Conservation (phyloP, 1,139 yeast species). For the Maudiozyma humilis region DNA sequence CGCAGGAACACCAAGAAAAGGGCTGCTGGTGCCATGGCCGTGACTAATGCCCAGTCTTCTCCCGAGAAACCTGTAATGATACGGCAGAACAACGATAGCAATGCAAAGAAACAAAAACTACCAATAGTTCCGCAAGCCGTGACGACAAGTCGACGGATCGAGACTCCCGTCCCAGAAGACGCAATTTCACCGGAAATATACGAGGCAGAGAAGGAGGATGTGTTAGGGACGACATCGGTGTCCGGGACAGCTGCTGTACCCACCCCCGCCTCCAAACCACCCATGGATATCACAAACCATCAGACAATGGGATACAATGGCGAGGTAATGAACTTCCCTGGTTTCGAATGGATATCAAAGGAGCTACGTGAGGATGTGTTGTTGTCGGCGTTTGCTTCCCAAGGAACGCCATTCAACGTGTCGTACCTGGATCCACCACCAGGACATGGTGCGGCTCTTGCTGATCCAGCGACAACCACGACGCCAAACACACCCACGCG, state of each 20-base stretch:
- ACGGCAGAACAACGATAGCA: background rate
- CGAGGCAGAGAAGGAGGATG: background rate
- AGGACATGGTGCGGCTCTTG: background rate
- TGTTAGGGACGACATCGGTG: no score
- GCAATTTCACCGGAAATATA: background rate
- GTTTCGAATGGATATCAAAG: slow-evolving; percentile 56
- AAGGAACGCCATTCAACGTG: slow-evolving; percentile 33
- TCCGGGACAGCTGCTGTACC: no score
- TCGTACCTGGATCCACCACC: background rate
- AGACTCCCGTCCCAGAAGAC: background rate
- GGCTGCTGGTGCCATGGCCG: background rate
- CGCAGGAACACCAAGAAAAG: background rate
- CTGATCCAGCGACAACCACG: background rate
- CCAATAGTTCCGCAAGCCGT: no score
- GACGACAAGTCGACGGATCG: no score
- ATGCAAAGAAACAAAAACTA: background rate
- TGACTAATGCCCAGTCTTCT: no score
- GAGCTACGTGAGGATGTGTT: slow-evolving; percentile 66
- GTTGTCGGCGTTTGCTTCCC: slow-evolving; percentile 64
- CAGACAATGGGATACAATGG: slow-evolving; percentile 4
- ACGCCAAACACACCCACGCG: background rate
- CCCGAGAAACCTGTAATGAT: no score
- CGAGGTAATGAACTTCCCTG: slow-evolving; percentile 19
- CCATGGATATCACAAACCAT: background rate
- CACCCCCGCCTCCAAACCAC: background rate